Evolutionary conservation across 305 asterid genomes (phyloP).

Genomic region (Fraxinus sp.): DNA sequence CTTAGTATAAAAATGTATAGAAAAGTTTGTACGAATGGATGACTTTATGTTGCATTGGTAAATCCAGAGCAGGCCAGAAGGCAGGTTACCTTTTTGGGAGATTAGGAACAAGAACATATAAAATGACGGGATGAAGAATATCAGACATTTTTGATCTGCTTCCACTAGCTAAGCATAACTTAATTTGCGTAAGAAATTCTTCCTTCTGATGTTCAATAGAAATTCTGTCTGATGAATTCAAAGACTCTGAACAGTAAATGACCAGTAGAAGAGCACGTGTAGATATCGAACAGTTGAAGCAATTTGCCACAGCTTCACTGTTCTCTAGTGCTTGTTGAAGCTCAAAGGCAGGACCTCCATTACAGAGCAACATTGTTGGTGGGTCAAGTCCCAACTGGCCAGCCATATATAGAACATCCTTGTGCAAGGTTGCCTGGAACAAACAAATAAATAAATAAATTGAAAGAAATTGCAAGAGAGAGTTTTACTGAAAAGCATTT

Average conservation of each 20-base stretch:
- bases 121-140: conserved; percentile 50
- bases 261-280: conserved; percentile 53
- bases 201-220: conserved; percentile 56
- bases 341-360: conserved; percentile 61
- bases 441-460: conserved; percentile 20
- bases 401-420: conserved; percentile 79
- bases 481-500: background rate
- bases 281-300: conserved; percentile 70
- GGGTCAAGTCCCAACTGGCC: conserved; percentile 97
- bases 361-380: conserved; percentile 76
- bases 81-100: conserved; percentile 78
- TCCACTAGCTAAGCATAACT: conserved; percentile 39
- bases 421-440: conserved; percentile 80
- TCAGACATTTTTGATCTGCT: conserved; percentile 35
- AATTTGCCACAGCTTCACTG: conserved; percentile 78
- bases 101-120: conserved; percentile 83
- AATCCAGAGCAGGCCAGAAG: conserved; percentile 5
- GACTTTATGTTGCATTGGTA: conserved; percentile 6
- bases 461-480: conserved; percentile 16
- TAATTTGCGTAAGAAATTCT: conserved; percentile 49
- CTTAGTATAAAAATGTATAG: background rate
- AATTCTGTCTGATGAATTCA: conserved; percentile 52
- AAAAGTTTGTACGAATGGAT: conserved; percentile 1
- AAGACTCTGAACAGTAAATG: conserved; percentile 68
- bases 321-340: conserved; percentile 70